These are phyloP conservation scores for Albifimbria verrucaria DNA, from an alignment of 2,329 filamentous ascomycete species.

Conservation along the genomic window DNA sequence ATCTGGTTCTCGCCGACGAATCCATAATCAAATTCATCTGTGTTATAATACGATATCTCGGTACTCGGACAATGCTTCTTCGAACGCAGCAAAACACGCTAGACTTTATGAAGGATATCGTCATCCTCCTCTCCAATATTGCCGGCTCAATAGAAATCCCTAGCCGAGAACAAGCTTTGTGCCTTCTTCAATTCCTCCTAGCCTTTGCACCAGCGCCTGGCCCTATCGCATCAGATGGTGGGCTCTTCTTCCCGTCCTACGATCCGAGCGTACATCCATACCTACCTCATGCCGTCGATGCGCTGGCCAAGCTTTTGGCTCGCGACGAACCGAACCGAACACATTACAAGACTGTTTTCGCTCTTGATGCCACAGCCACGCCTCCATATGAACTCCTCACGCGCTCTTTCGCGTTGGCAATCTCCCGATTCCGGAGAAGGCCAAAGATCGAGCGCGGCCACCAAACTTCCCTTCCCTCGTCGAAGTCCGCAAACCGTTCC, in stretches of 20 bases:
- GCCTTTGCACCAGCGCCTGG: slow-evolving; percentile 81
- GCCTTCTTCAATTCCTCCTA: slow-evolving; percentile 82
- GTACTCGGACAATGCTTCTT: slow-evolving; percentile 83
- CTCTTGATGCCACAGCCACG: slow-evolving; percentile 61
- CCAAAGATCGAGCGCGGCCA: slow-evolving; percentile 48
- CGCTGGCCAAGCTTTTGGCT: slow-evolving; percentile 85
- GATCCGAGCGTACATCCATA: slow-evolving; percentile 82
- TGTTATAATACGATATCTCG: slow-evolving; percentile 78
- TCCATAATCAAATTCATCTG: slow-evolving; percentile 80
- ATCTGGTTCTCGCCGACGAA: slow-evolving; percentile 69
- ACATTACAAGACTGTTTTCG: slow-evolving; percentile 79
- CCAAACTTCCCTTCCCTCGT: slow-evolving; percentile 63
- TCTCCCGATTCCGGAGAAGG: slow-evolving; percentile 76
- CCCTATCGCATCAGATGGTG: slow-evolving; percentile 54
- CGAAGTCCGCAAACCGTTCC: slow-evolving; percentile 79
- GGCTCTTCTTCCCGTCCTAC: slow-evolving; percentile 75
- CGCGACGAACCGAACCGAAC: slow-evolving; percentile 89
- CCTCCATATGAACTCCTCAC: slow-evolving; percentile 79
- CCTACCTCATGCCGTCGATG: slow-evolving; percentile 84
- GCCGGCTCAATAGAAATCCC: slow-evolving; percentile 77
- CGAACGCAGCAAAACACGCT: slow-evolving; percentile 79
- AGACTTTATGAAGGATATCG: slow-evolving; percentile 95
- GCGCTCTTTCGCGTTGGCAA: slow-evolving; percentile 79
- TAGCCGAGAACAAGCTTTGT: slow-evolving; percentile 81
- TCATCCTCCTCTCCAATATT: slow-evolving; percentile 87